Evolutionary conservation across 768 basidiomycete genomes (phyloP).

Genomic region (Pisolithus marmoratus): DNA sequence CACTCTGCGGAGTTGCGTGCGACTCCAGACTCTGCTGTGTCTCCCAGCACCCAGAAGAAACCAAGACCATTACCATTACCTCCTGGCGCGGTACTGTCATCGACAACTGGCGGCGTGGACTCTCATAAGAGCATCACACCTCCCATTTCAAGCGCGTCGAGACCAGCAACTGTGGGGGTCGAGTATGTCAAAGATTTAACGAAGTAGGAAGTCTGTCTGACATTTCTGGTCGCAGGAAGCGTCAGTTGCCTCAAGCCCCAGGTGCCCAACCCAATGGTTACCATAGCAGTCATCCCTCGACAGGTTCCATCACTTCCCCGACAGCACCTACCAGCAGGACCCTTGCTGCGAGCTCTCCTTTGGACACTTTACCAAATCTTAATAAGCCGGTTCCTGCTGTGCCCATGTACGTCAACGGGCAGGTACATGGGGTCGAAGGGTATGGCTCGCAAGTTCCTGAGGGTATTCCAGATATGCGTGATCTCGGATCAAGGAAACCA

Average conservation of each 20-base stretch:
- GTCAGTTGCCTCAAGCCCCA: slow-evolving; percentile 26
- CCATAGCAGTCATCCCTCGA: slow-evolving; percentile 14
- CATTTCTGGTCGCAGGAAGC: slow-evolving; percentile 14
- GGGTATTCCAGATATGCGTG: slow-evolving; percentile 13
- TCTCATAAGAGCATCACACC: slow-evolving; percentile 7
- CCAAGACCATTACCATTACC: slow-evolving; percentile 24
- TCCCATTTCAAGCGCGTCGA: slow-evolving; percentile 11
- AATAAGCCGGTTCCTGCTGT: slow-evolving; percentile 28
- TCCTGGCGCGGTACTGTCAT: slow-evolving; percentile 14
- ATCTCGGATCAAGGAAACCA: slow-evolving; percentile 13
- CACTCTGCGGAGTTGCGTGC: slow-evolving; percentile 14
- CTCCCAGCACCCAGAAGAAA: slow-evolving; percentile 25
- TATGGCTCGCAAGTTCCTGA: slow-evolving; percentile 1
- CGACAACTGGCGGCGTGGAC: slow-evolving; percentile 13
- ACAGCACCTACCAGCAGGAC: slow-evolving; percentile 11
- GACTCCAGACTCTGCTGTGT: slow-evolving; percentile 19
- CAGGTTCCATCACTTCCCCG: slow-evolving; percentile 16
- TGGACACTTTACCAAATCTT: slow-evolving; percentile 18
- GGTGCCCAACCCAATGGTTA: slow-evolving; percentile 10
- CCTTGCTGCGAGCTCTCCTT: slow-evolving; percentile 2
- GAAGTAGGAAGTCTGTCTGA: neutral
- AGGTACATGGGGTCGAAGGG: slow-evolving; percentile 4
- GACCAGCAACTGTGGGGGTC: slow-evolving; percentile 17
- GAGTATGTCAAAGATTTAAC: slow-evolving; percentile 15
- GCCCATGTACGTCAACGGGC: slow-evolving; percentile 12